phyloP scores from a whole-genome alignment of 306 rosid genomes.

The Adenanthera pavonina region DNA sequence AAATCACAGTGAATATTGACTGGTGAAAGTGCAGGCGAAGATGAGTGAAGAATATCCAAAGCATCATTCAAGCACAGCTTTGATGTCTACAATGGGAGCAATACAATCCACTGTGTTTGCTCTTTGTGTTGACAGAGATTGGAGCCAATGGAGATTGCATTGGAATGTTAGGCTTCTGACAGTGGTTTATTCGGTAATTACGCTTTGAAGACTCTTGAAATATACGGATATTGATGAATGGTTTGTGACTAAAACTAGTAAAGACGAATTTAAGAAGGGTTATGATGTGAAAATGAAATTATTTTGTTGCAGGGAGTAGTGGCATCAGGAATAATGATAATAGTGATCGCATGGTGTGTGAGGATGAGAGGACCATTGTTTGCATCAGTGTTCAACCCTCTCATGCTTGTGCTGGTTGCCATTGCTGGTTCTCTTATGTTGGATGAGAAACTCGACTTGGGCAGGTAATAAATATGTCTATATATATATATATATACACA shows the following conservation, averaged over 20 bases:
- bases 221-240: too few species aligned
- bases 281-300: not conserved
- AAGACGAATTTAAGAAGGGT: too few species aligned
- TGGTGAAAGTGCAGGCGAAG: conserved; percentile 48
- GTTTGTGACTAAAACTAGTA: too few species aligned
- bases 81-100: conserved; percentile 73
- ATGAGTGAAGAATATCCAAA: conserved; percentile 57
- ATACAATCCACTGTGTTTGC: conserved; percentile 57
- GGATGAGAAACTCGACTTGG: conserved; percentile 47
- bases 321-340: conserved; percentile 40
- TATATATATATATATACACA: not conserved
- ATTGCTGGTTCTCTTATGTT: conserved; percentile 49
- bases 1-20: too few species aligned
- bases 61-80: conserved; percentile 60
- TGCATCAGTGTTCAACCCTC: conserved; percentile 48
- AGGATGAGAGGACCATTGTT: conserved; percentile 40
- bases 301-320: conserved; percentile 39
- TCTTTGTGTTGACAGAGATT: conserved; percentile 57
- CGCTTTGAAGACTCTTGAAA: too few species aligned
- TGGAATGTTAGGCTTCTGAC: conserved; percentile 67
- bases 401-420: conserved; percentile 44
- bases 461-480: conserved; percentile 37
- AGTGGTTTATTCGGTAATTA: conserved; percentile 61
- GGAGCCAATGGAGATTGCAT: conserved; percentile 71
- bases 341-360: conserved; percentile 45